A percentile compares a stretch with the other conserved stretches of the same genome.
Conservation (phyloP, 2,329 filamentous ascomycete species). For the Colletotrichum incanum region DNA sequence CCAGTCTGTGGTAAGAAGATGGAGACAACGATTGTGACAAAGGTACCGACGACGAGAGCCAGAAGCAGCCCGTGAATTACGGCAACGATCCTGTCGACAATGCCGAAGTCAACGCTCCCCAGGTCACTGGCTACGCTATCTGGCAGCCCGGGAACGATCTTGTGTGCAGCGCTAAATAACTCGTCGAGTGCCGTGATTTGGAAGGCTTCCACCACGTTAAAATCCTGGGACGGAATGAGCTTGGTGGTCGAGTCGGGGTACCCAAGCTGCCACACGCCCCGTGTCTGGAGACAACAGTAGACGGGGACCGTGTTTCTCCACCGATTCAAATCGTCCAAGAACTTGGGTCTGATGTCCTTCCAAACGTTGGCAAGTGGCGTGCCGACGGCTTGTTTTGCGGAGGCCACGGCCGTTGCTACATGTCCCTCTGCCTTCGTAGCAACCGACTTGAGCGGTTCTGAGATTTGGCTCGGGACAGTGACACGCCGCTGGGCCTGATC, state of each 20-base stretch:
- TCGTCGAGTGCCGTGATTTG: neutral
- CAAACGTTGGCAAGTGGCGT: neutral
- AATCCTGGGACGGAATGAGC: neutral
- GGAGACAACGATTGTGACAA: too few relatives aligned
- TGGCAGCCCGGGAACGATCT: neutral
- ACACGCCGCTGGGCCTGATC: neutral
- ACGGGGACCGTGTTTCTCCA: slow-evolving; percentile 1
- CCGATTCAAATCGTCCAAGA: slow-evolving; percentile 1
- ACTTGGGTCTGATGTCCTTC: neutral
- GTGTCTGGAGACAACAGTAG: slow-evolving; percentile 6
- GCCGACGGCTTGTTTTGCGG: neutral
- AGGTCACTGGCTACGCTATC: neutral
- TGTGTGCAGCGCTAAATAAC: neutral
- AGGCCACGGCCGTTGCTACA: slow-evolving; percentile 4
- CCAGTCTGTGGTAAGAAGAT: too few relatives aligned
- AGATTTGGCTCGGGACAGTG: neutral
- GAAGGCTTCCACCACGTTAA: neutral
- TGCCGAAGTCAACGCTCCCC: neutral
- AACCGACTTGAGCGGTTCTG: neutral
- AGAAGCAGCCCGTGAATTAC: too few relatives aligned
- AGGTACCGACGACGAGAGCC: too few relatives aligned
- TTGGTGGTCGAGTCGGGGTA: slow-evolving; percentile 1
- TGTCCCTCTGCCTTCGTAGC: neutral
- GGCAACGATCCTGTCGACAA: too few relatives aligned
- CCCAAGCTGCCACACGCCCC: slow-evolving; percentile 7